These are phyloP conservation scores for Saturnispora ahearnii DNA, from an alignment of 805 yeast species.

Conservation along the genomic window DNA sequence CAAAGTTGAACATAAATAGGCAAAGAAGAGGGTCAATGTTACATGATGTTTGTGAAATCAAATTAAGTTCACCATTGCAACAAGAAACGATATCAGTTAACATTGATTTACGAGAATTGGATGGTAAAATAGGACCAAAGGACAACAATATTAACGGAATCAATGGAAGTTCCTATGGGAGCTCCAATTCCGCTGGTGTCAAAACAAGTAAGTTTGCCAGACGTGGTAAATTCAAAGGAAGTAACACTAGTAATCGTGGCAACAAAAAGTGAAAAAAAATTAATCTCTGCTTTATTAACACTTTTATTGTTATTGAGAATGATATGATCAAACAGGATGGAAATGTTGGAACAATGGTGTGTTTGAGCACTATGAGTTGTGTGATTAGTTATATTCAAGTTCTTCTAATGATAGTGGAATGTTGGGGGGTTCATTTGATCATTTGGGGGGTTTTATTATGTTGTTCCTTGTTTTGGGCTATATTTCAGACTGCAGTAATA, in stretches of 20 bases:
- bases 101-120: constrained; percentile 35
- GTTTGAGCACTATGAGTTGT: background rate
- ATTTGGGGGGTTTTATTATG: background rate
- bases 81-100: constrained; percentile 31
- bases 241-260: background rate
- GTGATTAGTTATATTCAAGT: background rate
- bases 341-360: background rate
- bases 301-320: background rate
- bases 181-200: background rate
- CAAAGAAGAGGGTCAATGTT: constrained; percentile 18
- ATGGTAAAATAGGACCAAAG: constrained; percentile 20
- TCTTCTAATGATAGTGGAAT: background rate
- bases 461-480: background rate
- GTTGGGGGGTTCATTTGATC: background rate
- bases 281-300: background rate
- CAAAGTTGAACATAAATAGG: constrained; percentile 33
- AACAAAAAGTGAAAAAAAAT: background rate
- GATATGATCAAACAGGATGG: background rate
- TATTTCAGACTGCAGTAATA: background rate
- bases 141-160: background rate
- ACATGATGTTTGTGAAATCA: constrained; percentile 32
- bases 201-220: background rate
- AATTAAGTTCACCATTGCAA: constrained; percentile 33
- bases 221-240: background rate
- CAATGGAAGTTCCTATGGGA: background rate